Evolutionary conservation across 768 basidiomycete genomes (phyloP), one percentile per base, ranked within the genome.

Genomic region (Tylopilus plumbeoviolaceoides): DNA sequence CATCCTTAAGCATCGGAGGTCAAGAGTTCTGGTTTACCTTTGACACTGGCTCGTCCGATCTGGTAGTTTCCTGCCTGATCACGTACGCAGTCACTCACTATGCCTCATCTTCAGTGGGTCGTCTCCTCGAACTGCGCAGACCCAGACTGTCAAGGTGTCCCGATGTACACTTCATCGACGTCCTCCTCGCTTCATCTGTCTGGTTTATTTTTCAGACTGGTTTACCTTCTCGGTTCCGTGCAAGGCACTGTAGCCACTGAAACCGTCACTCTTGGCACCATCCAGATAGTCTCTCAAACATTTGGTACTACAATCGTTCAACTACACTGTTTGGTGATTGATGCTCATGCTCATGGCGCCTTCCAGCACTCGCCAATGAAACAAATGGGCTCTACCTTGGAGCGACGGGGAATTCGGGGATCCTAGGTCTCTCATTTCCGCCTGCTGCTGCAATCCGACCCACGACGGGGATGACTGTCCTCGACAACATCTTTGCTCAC

Each of bases 41-140:
- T 27, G 81, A 82, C 60, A 82, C 82, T 8, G 82, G 81, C 44
- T 83, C 81, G 4, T 75, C 82, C 1, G 82, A 82, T 61, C 59
- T 83, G 57, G 80, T 80, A 57, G 43, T 60, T 31, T 47, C 47
- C 21, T 50, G 54, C 40, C 44, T 33, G 30, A 23, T 39, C 44
- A 12, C 50, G 11, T 14, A 1, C 45, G 31, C 27, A 43, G 17
- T 50, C 12, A n/a, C 58, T 59, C 45, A 51, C 44, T 49, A 21
- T 17, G 17, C 17, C 10, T 36, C n/a, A n/a, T 27, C 3, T 48
- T 38, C 75, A 65, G 80, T 84, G 82, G 82, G 70, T 82, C 15
- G 73, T 75, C 31, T 78, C 78, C 14, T 69, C 72, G 25, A 61
- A 69, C 41, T 84, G 83, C 62, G 50, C 63, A 28, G 62, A 66